Evolutionary conservation across 2,329 filamentous ascomycete genomes (phyloP).

Genomic region (Alternaria angustiovoidea): DNA sequence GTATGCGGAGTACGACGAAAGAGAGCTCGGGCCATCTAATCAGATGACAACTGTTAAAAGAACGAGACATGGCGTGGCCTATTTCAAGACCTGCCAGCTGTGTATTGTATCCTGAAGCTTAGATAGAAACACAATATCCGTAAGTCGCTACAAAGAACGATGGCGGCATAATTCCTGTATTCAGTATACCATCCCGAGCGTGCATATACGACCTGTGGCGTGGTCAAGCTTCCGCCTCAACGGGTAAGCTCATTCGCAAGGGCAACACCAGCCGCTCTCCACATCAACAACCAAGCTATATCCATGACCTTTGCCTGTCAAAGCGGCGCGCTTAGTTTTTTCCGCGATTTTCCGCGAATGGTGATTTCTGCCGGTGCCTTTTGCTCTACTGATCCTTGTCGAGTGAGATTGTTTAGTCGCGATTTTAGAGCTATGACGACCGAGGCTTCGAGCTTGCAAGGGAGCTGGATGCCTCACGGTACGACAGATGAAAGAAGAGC

Average conservation of each 20-base stretch:
- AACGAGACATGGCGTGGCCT: not conserved
- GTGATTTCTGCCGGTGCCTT: slow-evolving; percentile 17
- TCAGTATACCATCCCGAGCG: slow-evolving; percentile 25
- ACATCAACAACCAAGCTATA: slow-evolving; percentile 30
- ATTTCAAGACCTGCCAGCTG: not conserved
- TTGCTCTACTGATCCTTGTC: slow-evolving; percentile 5
- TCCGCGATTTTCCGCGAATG: slow-evolving; percentile 39
- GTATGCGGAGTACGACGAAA: not conserved
- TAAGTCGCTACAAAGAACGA: not conserved
- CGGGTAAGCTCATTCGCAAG: slow-evolving; percentile 24
- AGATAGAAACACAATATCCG: not conserved
- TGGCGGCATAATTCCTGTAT: slow-evolving; percentile 21
- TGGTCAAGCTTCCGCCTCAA: slow-evolving; percentile 35
- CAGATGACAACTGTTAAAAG: not conserved
- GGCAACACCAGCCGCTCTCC: slow-evolving; percentile 34
- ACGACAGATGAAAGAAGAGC: not conserved
- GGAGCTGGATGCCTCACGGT: not conserved
- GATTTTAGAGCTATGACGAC: slow-evolving; percentile 13
- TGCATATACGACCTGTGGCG: slow-evolving; percentile 21
- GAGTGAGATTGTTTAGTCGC: slow-evolving; percentile 10
- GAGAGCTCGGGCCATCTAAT: not conserved
- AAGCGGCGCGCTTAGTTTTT: slow-evolving; percentile 24
- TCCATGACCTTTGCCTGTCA: slow-evolving; percentile 20
- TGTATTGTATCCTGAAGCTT: not conserved
- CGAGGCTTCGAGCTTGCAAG: slow-evolving; percentile 16